A percentile compares a stretch with the other conserved stretches of the same genome.
phyloP scores from a whole-genome alignment of 257 asterid genomes.

The Solanum medicagineum region DNA sequence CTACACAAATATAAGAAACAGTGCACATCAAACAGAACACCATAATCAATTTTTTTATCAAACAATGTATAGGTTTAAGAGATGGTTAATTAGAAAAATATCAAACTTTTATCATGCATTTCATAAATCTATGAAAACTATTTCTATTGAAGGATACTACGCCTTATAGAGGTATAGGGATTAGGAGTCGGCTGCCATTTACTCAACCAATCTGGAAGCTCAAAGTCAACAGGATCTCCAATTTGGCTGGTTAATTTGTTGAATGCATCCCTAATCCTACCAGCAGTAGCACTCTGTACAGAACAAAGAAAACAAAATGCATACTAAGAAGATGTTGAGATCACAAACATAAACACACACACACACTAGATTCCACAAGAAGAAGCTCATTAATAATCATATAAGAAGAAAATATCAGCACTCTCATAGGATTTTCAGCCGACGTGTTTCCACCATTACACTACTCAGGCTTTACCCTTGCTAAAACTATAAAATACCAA shows the following conservation, averaged over 20 bases:
- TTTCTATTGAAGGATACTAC: conserved; percentile 62
- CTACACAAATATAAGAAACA: not conserved
- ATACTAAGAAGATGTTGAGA: not conserved
- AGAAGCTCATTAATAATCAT: not conserved
- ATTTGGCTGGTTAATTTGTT: conserved; percentile 45
- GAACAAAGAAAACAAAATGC: not conserved
- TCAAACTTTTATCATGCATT: not conserved
- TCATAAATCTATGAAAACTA: not conserved
- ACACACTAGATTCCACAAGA: not conserved
- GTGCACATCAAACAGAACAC: not conserved
- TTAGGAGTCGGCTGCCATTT: conserved; percentile 52
- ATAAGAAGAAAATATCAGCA: not conserved
- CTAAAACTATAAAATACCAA: not conserved
- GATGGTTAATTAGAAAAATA: not conserved
- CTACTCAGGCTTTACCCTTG: not conserved
- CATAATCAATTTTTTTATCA: not conserved
- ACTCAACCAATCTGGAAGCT: conserved; percentile 69
- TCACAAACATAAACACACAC: not conserved
- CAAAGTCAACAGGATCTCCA: conserved; percentile 74
- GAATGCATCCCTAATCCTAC: conserved; percentile 53
- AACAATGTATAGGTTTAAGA: not conserved
- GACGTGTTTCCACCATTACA: not conserved
- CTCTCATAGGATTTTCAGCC: not conserved
- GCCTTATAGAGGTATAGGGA: conserved; percentile 62
- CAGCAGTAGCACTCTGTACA: conserved; percentile 27